These are phyloP conservation scores for Ophiognomonia clavigignenti-juglandacearum DNA, from an alignment of 2,329 filamentous ascomycete genomes.

Conservation along the genomic window DNA sequence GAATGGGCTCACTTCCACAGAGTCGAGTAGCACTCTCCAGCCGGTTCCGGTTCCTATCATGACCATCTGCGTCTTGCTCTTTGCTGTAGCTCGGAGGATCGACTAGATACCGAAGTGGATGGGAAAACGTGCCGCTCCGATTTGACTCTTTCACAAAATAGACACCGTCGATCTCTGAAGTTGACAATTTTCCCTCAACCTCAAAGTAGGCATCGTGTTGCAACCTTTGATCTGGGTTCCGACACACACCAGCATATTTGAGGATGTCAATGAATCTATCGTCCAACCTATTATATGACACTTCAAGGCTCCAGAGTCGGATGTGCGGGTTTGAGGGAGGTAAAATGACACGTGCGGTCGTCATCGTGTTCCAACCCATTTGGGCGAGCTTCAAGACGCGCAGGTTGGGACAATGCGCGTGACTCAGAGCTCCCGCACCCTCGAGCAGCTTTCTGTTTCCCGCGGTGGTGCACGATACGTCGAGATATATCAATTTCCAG, in stretches of 20 bases:
- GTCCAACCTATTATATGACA: slow-evolving; percentile 47
- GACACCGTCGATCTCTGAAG: slow-evolving; percentile 29
- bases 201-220: slow-evolving; percentile 33
- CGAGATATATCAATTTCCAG: slow-evolving; percentile 48
- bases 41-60: background rate
- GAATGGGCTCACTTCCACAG: slow-evolving; percentile 4
- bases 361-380: slow-evolving; percentile 40
- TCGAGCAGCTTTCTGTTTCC: slow-evolving; percentile 31
- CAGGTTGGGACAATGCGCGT: slow-evolving; percentile 37
- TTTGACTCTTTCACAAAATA: slow-evolving; percentile 42
- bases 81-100: slow-evolving; percentile 40
- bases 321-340: slow-evolving; percentile 21
- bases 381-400: slow-evolving; percentile 47
- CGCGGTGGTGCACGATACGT: slow-evolving; percentile 45
- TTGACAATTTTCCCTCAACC: slow-evolving; percentile 40
- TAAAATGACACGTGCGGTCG: slow-evolving; percentile 29
- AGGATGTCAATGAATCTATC: slow-evolving; percentile 36
- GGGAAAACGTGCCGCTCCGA: slow-evolving; percentile 37
- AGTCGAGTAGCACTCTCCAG: background rate
- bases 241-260: slow-evolving; percentile 27
- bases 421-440: slow-evolving; percentile 27
- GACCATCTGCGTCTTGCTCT: background rate
- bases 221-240: slow-evolving; percentile 21
- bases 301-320: slow-evolving; percentile 53
- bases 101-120: slow-evolving; percentile 42